Evolutionary conservation across 2,329 filamentous ascomycete species (phyloP).

Genomic region (Phaeomoniella chlamydospora): DNA sequence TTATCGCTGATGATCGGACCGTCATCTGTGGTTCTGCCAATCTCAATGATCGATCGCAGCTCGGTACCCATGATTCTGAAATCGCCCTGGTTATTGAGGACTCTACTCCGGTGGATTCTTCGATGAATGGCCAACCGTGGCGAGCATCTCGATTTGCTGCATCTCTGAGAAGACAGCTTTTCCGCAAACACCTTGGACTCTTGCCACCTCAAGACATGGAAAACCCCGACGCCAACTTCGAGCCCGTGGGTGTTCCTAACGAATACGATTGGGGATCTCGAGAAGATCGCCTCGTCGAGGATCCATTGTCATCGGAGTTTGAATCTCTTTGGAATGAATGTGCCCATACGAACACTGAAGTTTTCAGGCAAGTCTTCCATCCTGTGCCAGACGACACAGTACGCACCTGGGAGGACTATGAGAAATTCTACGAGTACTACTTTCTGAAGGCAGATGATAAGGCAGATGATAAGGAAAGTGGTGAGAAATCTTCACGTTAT

Average conservation of each 20-base stretch:
- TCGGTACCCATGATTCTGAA: conserved; percentile 83
- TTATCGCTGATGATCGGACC: conserved; percentile 75
- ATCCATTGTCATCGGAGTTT: conserved; percentile 43
- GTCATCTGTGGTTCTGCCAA: conserved; percentile 81
- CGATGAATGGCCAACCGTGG: conserved; percentile 66
- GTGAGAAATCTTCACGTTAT: conserved; percentile 42
- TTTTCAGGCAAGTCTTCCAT: conserved; percentile 48
- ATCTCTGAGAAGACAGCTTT: conserved; percentile 67
- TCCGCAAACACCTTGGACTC: conserved; percentile 81
- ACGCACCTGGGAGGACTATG: conserved; percentile 46
- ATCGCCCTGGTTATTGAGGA: conserved; percentile 85
- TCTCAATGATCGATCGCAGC: conserved; percentile 78
- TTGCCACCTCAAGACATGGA: conserved; percentile 59
- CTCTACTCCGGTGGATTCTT: conserved; percentile 51
- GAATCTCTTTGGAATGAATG: conserved; percentile 43
- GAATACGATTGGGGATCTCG: conserved; percentile 36
- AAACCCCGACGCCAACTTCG: conserved; percentile 39
- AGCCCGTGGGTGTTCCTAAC: conserved; percentile 42
- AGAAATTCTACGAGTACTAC: conserved; percentile 47
- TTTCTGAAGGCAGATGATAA: conserved; percentile 36
- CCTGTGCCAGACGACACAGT: conserved; percentile 45
- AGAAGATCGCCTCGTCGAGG: conserved; percentile 36
- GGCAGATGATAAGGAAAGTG: conserved; percentile 18
- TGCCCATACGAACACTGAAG: conserved; percentile 43
- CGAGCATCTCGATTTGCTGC: conserved; percentile 69